Percentiles rank a stretch among this genome's conserved stretches.
Evolutionary conservation across 2,329 filamentous ascomycete genomes (phyloP).

Genomic region (Talaromyces sp.): DNA sequence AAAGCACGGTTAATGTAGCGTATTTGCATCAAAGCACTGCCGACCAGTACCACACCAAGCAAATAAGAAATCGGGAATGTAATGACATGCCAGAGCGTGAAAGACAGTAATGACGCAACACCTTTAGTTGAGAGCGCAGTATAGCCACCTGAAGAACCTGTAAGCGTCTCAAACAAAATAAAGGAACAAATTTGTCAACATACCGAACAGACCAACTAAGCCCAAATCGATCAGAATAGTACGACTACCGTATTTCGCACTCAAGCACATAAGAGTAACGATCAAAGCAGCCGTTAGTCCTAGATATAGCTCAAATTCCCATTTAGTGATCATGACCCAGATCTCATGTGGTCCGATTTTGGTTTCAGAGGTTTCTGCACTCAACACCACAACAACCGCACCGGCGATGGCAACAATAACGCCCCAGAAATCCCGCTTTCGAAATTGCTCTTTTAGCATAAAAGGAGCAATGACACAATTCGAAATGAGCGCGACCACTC

Average conservation of each 20-base stretch:
- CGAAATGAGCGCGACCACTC: slow-evolving; percentile 92
- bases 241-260: slow-evolving; percentile 74
- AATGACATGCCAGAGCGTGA: slow-evolving; percentile 81
- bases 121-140: slow-evolving; percentile 97
- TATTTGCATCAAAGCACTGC: slow-evolving; percentile 91
- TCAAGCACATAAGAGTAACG: slow-evolving; percentile 70
- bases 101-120: slow-evolving; percentile 89
- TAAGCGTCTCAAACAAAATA: slow-evolving; percentile 2
- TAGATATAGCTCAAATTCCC: slow-evolving; percentile 88
- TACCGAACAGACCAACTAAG: slow-evolving; percentile 88
- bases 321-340: slow-evolving; percentile 78
- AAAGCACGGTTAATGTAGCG: slow-evolving; percentile 89
- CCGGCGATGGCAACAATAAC: slow-evolving; percentile 82
- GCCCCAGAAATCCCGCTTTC: slow-evolving; percentile 77
- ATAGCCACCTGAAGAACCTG: slow-evolving; percentile 65
- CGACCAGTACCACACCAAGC: slow-evolving; percentile 71
- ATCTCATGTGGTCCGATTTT: slow-evolving; percentile 89
- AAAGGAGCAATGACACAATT: slow-evolving; percentile 96
- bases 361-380: slow-evolving; percentile 80
- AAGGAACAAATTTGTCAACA: slow-evolving; percentile 18
- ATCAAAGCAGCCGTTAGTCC: slow-evolving; percentile 72
- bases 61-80: slow-evolving; percentile 88
- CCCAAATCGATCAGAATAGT: slow-evolving; percentile 90
- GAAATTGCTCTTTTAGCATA: slow-evolving; percentile 86
- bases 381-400: slow-evolving; percentile 87